Base-by-base conservation (phyloP, 1,139 yeast species). In the Pichia sp. region DNA sequence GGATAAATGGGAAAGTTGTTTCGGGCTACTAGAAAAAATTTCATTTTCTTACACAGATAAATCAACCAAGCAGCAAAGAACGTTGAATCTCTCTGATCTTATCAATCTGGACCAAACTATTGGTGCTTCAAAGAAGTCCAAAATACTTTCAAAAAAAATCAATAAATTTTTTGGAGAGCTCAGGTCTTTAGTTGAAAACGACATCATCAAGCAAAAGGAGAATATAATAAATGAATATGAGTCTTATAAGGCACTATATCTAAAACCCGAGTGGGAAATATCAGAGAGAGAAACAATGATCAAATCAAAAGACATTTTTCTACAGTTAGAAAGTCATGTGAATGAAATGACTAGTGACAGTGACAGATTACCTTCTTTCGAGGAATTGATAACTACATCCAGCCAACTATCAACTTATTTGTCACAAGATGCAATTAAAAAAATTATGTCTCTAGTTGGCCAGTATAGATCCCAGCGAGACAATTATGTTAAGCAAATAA, bases 1-100 rank as follows among this genome's bases (percentile, higher is more conserved):
- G 36, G 67, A 70, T 30, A 63, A 69, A 8, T 86, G 93, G 93
- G 61, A 60, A 16, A 65, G 63, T 0, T 73, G 78, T 54, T 83
- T 71, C 58, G 62, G 69, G 1, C 68, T 68, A 6, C 67, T 85
- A 38, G 65, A 70, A 45, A 68, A 69, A 8, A 71, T 84, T 26
- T 73, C 78, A 0, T 65, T 70, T 54, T 59, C 62, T 2, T 47
- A 65, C 63, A 16, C 53, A 50, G 50, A 65, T 57, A 16, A 49
- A 54, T 23, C 30, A 1, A 54, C 61, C 2, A 56, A 47, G 4
- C 60, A 65, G 1, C 53, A 71, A 0, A 61, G 60, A 16, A 48
- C 50, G 2, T 45, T 64, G 30, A 32, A 45, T 10, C 44, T 67
- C 38, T 63, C 75, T 2, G 64, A 66, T 3, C 64, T 74, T 44